Conservation (phyloP, 148 eudicot species). For the Salicornia ramosissima region DNA sequence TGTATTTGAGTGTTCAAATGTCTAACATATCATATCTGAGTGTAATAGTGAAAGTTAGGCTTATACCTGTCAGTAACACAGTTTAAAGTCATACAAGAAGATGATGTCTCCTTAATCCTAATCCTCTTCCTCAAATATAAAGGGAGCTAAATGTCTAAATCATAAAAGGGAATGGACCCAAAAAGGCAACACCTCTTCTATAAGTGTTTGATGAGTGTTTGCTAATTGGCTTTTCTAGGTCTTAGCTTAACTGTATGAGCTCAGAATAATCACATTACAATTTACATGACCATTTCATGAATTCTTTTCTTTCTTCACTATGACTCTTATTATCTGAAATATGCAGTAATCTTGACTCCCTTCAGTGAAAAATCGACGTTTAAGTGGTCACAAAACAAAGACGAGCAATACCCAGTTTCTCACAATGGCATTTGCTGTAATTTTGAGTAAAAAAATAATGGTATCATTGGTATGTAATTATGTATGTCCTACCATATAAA, state of each 20-base stretch:
- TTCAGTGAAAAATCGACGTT: background rate
- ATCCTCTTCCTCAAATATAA: background rate
- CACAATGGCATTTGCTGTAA: no score
- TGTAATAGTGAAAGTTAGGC: conserved; percentile 8
- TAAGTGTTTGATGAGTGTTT: conserved; percentile 8
- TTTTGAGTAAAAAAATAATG: no score
- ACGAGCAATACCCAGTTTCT: no score
- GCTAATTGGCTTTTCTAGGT: conserved; percentile 11
- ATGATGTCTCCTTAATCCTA: conserved; percentile 10
- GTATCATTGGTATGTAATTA: no score
- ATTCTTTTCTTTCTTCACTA: background rate
- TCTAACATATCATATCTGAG: background rate
- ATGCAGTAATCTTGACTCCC: background rate
- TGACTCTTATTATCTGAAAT: background rate
- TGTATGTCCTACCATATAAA: no score
- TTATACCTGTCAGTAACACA: background rate
- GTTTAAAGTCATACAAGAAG: conserved; percentile 11
- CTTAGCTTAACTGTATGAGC: conserved; percentile 5
- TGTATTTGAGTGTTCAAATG: background rate
- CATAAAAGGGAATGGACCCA: conserved; percentile 7
- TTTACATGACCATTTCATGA: background rate
- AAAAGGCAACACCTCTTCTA: conserved; percentile 2
- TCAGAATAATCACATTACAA: conserved; percentile 2
- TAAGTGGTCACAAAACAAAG: no score
- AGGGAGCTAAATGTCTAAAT: conserved; percentile 6